Base-by-base conservation (phyloP, 495 filamentous ascomycete genomes). In the Penicillium salamii region DNA sequence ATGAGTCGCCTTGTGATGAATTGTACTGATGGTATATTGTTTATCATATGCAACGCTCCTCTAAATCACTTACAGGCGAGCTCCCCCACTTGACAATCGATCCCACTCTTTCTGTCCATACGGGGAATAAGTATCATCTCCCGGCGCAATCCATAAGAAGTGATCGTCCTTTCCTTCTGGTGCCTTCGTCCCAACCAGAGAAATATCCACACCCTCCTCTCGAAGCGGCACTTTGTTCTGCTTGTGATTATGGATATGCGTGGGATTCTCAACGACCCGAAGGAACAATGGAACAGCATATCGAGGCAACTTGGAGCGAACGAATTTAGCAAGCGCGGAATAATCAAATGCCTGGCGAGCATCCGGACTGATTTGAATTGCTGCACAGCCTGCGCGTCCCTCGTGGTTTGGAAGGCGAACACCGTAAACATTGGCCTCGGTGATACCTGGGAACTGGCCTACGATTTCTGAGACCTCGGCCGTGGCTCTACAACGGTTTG, bases 281-380 rank as follows among this genome's bases (percentile, higher is more conserved):
- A 91, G 54, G 62, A 93, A 92, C 3, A 90, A 59, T 3, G 88
- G 88, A 1, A 91, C 87, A 0, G 88, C 88, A 68, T 91, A 91
- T 42, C 74, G 75, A 1, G 88, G 88, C 19, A 92, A 67, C 36
- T 79, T 70, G 13, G 71, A 63, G 0, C 83, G 72, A 3, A 76
- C 69, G 53, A 67, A 82, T 63, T 65, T 66, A 13, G 84, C 66
- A 0, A 87, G 66, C 0, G 64, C 78, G 5, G 61, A 65, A 49
- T 74, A 82, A 53, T 85, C 80, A 49, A 86, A 81, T 3, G 46
- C 55, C 3, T 63, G 45, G 34, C 67, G 65, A 3, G 63, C 66
- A 7, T 73, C 72, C 0, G 65, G 62, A 1, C 29, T 55, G 20
- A 81, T 53, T 7, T 75, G 62, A 3, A 81, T 45, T 1, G 85